These are phyloP conservation scores for Penicillium freii DNA, from an alignment of 2,329 filamentous ascomycete genomes.

Conservation along the genomic window DNA sequence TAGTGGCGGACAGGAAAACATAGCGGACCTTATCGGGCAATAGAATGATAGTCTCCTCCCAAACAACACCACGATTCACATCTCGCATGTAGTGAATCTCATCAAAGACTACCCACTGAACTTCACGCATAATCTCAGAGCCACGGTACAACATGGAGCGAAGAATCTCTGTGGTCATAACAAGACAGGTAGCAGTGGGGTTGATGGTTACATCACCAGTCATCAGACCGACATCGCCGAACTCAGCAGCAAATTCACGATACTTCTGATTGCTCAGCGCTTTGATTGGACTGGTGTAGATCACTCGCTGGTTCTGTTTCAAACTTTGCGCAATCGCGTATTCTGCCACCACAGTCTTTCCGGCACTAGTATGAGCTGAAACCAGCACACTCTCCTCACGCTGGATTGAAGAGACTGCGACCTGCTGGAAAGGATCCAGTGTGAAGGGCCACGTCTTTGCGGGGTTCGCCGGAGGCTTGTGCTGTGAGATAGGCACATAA, in stretches of 20 bases:
- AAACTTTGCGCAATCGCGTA: slow-evolving; percentile 97
- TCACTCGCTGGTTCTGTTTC: slow-evolving; percentile 95
- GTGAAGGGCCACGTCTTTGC: slow-evolving; percentile 84
- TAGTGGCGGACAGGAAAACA: slow-evolving; percentile 96
- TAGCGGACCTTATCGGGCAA: slow-evolving; percentile 98
- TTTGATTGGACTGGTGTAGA: slow-evolving; percentile 99
- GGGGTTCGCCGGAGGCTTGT: slow-evolving; percentile 83
- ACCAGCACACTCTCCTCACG: slow-evolving; percentile 94
- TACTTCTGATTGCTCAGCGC: slow-evolving; percentile 98
- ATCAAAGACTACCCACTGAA: slow-evolving; percentile 97
- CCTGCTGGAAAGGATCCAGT: slow-evolving; percentile 94
- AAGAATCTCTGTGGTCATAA: slow-evolving; percentile 99
- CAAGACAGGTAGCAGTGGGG: slow-evolving; percentile 92
- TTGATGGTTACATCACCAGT: slow-evolving; percentile 99
- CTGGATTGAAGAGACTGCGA: slow-evolving; percentile 92
- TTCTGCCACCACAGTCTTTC: slow-evolving; percentile 97
- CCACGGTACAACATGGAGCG: slow-evolving; percentile 97
- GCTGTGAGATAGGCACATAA: slow-evolving; percentile 90
- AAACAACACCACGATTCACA: slow-evolving; percentile 83
- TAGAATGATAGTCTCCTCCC: slow-evolving; percentile 98
- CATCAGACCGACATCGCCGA: slow-evolving; percentile 96
- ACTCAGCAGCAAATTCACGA: slow-evolving; percentile 90
- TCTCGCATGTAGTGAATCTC: slow-evolving; percentile 99
- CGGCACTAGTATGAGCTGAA: slow-evolving; percentile 94
- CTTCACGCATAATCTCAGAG: slow-evolving; percentile 99